Evolutionary conservation across 192 early-diverging fungal species (phyloP), one percentile per base, ranked within the genome.

Genomic region (Umbelopsis vinacea): DNA sequence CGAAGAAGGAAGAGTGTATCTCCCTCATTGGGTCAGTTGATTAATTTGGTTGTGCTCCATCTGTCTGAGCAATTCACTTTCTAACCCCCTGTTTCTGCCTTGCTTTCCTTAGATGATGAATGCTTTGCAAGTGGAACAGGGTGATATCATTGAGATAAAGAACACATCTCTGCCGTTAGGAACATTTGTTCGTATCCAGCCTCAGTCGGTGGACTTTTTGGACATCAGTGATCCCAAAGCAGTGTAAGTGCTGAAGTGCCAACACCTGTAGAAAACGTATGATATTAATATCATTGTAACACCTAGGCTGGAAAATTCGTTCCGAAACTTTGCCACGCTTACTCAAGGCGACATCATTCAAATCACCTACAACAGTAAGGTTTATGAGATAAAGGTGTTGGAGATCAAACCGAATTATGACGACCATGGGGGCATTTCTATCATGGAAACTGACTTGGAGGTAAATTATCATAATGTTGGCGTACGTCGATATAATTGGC

Each of bases 401-500:
- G 96, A 99, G 77, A 91, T 89, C 21, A 92, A 92, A 74, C 95
- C 98, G 7, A 76, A 55, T 35, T 46, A 73, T 46, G 78, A 67
- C 29, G 54, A 79, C 3, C 87, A 88, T 6, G 82, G 85, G 8
- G 98, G 93, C 19, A 94, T 98, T 66, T 95, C 92, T 38, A 94
- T 99, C 70, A 88, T 98, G 26, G 98, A 99, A 78, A 98, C 97
- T 0, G 98, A 99, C 87, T 77, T 99, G 46, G 95, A 97, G 72
- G 96, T 90, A 67, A 21, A 21, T 50, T 29, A 6, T 11, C 6
- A 43, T 43, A 1, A 43, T 43, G 40, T 43, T 43, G 6, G 40
- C 11, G 40, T 11, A 43, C 11, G 40, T 43, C 11, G 40, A 43
- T 43, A 12, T 43, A 7, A 0, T 4, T 43, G 11, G 40, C 40